phyloP scores from a whole-genome alignment of 2,329 filamentous ascomycete genomes.

The Cordyceps tenuipes region DNA sequence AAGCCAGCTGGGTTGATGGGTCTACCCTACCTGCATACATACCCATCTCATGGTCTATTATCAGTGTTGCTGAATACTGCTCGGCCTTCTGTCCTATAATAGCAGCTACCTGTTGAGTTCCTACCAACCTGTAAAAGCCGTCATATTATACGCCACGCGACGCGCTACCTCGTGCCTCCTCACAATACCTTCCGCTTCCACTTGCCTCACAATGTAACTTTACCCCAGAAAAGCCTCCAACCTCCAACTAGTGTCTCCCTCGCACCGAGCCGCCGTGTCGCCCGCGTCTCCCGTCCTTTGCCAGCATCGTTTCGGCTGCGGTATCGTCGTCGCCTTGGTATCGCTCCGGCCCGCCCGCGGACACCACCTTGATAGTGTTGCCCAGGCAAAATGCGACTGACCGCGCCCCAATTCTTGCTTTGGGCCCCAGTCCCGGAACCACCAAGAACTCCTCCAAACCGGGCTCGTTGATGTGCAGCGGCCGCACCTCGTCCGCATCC shows the following conservation, averaged over 20 bases:
- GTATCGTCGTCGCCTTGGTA: conserved; percentile 40
- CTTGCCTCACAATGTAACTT: no score
- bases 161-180: no score
- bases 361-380: conserved; percentile 64
- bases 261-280: conserved; percentile 19
- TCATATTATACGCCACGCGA: no score
- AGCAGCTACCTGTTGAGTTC: no score
- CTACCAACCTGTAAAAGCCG: no score
- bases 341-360: conserved; percentile 52
- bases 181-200: no score
- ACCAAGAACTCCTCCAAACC: conserved; percentile 46
- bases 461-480: conserved; percentile 34
- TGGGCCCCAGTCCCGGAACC: conserved; percentile 57
- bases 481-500: conserved; percentile 36
- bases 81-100: no score
- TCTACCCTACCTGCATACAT: neutral
- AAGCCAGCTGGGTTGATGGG: neutral
- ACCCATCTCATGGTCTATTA: neutral
- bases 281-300: conserved; percentile 31
- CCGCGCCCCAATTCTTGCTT: conserved; percentile 51
- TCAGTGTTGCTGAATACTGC: no score
- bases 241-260: neutral
- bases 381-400: conserved; percentile 65
- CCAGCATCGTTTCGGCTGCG: conserved; percentile 24
- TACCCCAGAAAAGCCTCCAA: neutral